Base-by-base conservation (phyloP, 768 basidiomycete species). In the Boletus tylopilopsis region DNA sequence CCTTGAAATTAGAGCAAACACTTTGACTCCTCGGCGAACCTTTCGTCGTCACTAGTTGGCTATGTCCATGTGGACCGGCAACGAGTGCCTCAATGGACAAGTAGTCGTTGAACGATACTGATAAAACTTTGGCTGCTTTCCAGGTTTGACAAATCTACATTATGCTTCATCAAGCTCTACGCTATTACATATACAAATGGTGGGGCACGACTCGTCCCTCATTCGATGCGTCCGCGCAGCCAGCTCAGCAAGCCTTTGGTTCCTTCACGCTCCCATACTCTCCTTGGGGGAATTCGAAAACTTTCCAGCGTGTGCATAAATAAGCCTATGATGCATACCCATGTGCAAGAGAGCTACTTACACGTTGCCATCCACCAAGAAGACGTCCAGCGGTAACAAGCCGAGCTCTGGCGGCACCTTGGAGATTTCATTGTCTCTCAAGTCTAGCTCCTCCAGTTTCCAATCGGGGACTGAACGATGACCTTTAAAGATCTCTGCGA, bases 231-330 rank as follows among this genome's bases (percentile, higher is more conserved):
- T 16, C 85, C 86, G 45, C 85, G 75, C 59, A 92, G 64, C 89
- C 89, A 92, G 50, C 77, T 83, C 70, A 90, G 59, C 46, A 91
- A 59, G 2, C 90, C 89, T 57, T 87, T 90, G 18, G 88, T 90
- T 2, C 89, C 90, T 60, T 92, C 90, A 39, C 88, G 74, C 64
- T 92, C 90, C 90, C 90, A 93, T 10, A 93, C 83, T 19, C 84
- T 75, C 53, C 90, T 74, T 50, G 84, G 81, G 0, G 90, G 90
- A 18, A 90, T 82, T 24, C 90, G 84, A 73, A 93, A 93, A 13
- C 88, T 90, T 43, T 36, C 1, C 4, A 49, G 27, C 34, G 7
- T 7, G 43, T 11, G n/a, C 25, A 23, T 34, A 5, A 42, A 29
- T 32, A 21, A 55, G 43, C 38, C 9, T 29, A 36, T 30, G 38